Evolutionary conservation across 2,329 filamentous ascomycete species (phyloP), one percentile per base, ranked within the genome.

Genomic region (Lachnellula subtilissima): DNA sequence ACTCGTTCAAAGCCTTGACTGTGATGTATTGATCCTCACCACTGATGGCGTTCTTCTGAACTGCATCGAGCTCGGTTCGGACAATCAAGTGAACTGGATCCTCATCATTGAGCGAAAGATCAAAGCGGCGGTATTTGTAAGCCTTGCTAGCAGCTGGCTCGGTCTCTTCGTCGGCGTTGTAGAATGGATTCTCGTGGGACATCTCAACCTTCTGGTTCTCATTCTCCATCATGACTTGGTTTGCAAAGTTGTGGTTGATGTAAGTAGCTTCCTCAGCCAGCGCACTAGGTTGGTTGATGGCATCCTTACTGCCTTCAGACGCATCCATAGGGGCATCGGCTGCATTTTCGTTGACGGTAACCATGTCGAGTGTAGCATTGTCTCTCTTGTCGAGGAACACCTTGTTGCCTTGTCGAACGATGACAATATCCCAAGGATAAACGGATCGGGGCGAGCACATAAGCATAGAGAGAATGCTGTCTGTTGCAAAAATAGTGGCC

Each of bases 201-300:
- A 97, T 94, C 66, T 89, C 83, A 63, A 91, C 80, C 80, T 94
- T 95, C 72, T 84, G 78, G 61, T 78, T 81, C 62, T 91, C 84
- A 65, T 81, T 88, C 79, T 99, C 94, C 67, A 84, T 75, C 64
- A 99, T 92, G 51, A 95, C 91, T 79, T 99, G 94, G 75, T 96
- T 90, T 66, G 91, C 89, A 74, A 99, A 99, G 80, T 97, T 96
- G 83, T 97, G 94, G 84, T 99, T 99, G 83, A 99, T 99, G 79
- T 97, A 95, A 52, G 94, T 99, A 54, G 94, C 94, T 77, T 99
- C 94, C 74, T 97, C 88, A 69, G 95, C 93, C 56, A 99, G 85
- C 53, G 92, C 91, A 54, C 80, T 78, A n/a, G 94, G 94, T 70
- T 91, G 91, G 83, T 99, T 99, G 76, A 99, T 88, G 63, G 83